Base-by-base conservation (phyloP, 805 yeast species). In the Cephaloascus albidus region DNA sequence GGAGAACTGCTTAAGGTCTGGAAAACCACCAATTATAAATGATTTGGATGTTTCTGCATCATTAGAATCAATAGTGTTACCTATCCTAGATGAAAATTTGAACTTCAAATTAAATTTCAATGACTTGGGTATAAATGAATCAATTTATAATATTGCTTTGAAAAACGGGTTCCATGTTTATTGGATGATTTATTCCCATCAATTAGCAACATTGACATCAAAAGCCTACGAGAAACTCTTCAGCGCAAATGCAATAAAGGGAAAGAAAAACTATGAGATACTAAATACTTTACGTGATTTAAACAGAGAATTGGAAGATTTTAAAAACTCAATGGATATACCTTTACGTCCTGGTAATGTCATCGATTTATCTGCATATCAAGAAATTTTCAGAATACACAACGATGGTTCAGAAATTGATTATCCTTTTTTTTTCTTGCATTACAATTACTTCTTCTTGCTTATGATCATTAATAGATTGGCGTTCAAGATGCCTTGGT, bases 1-100 rank as follows among this genome's bases (percentile, higher is more conserved):
- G 17, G 62, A 58, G 10, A 41, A 46, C 3, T 50, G 58, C 36
- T 61, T 53, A 40, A 57, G 58, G 26, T 48, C 50, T 37, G 66
- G 66, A 0, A 56, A 51, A 17, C 47, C 58, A 3, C 53, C 60
- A 4, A 38, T 55, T 35, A 50, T 59, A 8, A 50, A 51, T 36
- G 33, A 40, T 31, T 42, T 38, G 19, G 57, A 53, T 33, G 49
- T 51, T 10, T 38, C 56, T 3, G 48, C 56, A 1, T 44, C 46
- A 41, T 48, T 6, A 51, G 48, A 26, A 16, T 28, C 16, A 54
- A 51, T 37, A 38, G 28, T 20, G 37, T 31, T 6, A 6, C 6
- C 6, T 31, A 15, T 31, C 6, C 6, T 31, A n/a, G 8, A n/a
- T 14, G 6, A 8, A 6, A 31, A 31, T 8, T n/a, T 16, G 33